A percentile compares a stretch with the other conserved stretches of the same genome.
These are phyloP conservation scores for Triticum timopheevii DNA, from an alignment of 176 grass and related monocot genomes.

Conservation along the genomic window DNA sequence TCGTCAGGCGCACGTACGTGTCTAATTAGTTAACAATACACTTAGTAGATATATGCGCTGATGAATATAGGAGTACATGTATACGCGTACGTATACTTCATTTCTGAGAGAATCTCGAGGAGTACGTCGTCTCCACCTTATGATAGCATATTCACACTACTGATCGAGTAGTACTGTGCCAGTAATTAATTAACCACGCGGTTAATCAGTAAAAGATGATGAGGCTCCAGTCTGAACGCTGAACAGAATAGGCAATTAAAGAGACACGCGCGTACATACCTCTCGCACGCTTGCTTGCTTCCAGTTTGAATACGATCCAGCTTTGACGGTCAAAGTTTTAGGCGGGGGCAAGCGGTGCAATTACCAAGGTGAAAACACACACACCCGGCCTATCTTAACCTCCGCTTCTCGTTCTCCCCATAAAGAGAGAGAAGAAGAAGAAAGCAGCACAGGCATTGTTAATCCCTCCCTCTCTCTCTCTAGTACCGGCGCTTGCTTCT, in stretches of 20 bases:
- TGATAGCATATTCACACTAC: no score
- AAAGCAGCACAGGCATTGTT: slow-evolving; percentile 4
- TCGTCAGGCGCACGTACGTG: not conserved
- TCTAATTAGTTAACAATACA: not conserved
- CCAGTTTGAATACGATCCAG: slow-evolving; percentile 25
- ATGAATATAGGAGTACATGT: no score
- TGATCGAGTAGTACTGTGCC: not conserved
- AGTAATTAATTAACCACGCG: not conserved
- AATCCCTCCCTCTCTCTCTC: not conserved
- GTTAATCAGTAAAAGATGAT: slow-evolving; percentile 16
- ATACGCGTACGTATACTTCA: no score
- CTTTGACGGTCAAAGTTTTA: slow-evolving; percentile 85
- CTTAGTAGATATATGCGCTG: no score
- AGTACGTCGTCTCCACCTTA: not conserved
- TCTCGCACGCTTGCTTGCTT: not conserved
- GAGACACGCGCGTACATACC: not conserved
- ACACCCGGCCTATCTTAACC: slow-evolving; percentile 49
- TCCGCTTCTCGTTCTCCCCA: slow-evolving; percentile 40
- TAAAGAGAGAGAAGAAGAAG: slow-evolving; percentile 34
- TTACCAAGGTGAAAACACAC: slow-evolving; percentile 67
- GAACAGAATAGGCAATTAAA: slow-evolving; percentile 9
- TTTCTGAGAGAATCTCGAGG: not conserved
- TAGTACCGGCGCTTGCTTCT: slow-evolving; percentile 8
- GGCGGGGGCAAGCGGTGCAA: slow-evolving; percentile 50
- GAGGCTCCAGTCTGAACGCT: not conserved